Conservation (phyloP, 2,329 filamentous ascomycete genomes). For the Nigrograna mackinnonii region DNA sequence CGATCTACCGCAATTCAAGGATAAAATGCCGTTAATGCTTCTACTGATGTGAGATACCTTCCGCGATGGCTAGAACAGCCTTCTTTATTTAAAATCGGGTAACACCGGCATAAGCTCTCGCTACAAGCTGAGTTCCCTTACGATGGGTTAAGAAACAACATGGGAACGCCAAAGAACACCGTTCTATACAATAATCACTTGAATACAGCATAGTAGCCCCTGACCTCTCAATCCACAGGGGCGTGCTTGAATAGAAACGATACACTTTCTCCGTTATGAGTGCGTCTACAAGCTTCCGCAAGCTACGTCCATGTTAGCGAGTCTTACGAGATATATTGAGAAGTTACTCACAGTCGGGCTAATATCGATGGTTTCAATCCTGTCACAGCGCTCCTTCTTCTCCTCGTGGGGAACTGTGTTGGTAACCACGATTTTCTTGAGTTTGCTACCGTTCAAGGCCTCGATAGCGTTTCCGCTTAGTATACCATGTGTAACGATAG, state of each 20-base stretch:
- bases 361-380: conserved; percentile 90
- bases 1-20: too few species aligned
- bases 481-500: conserved; percentile 94
- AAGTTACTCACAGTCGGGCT: conserved; percentile 66
- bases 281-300: conserved; percentile 71
- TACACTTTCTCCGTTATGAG: conserved; percentile 72
- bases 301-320: conserved; percentile 44
- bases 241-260: conserved; percentile 73
- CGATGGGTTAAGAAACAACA: background rate
- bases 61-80: background rate
- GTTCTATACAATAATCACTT: too few species aligned
- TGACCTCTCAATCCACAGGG: conserved; percentile 49
- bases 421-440: conserved; percentile 83
- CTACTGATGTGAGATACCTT: background rate
- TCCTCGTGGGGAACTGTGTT: conserved; percentile 84
- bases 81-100: background rate
- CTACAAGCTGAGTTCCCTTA: background rate
- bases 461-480: conserved; percentile 87
- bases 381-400: conserved; percentile 76
- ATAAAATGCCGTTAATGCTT: background rate
- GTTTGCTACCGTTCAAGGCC: conserved; percentile 76
- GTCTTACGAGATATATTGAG: background rate
- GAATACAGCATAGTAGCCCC: too few species aligned
- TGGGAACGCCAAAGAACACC: background rate
- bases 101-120: background rate